Base-by-base conservation (phyloP, 1,284 basidiomycete species). In the Papiliotrema laurentii region DNA sequence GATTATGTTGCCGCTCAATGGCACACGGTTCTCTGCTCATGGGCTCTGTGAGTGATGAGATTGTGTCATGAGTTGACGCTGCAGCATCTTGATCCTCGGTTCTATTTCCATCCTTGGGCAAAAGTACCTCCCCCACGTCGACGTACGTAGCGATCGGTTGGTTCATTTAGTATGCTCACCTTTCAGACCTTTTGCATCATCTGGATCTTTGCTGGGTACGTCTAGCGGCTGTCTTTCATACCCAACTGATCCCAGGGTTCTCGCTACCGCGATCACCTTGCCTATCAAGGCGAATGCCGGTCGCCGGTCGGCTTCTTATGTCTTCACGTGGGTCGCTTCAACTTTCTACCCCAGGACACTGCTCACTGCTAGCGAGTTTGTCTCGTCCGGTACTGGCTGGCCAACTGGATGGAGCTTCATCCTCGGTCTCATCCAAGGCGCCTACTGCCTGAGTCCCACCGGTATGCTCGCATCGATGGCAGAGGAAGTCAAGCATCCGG, bases 181-280 rank as follows among this genome's bases (percentile, higher is more conserved):
- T n/a, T 19, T 4, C 47, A 65, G 63, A 55, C 56, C 1, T 65
- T 65, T 45, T 58, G 47, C 25, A 60, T 68, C 43, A 43, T 54
- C 28, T 59, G 56, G 57, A 63, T 64, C 21, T 48, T 65, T 27
- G 49, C 59, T 28, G 61, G 51, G 41, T 57, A 52, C 16, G 53
- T 58, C 43, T 22, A 24, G 21, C 37, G n/a, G 18, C n/a, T 44
- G n/a, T 14, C 31, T 5, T 25, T 22, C 6, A 16, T 9, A 36
- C 4, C 10, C 10, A 13, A 33, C 45, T 50, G 27, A 50, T 24
- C 28, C 5, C 27, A 57, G 59, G 16, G 63, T 67, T 21, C 40
- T 75, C 36, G 69, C 74, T 18, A 74, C 74, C 37, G 64, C 64
- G 36, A 64, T 76, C 34, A 68, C 69, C 4, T 56, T 76, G 7